These are phyloP conservation scores for Endoconidiophora polonica DNA, from an alignment of 2,329 filamentous ascomycete species.

Conservation along the genomic window DNA sequence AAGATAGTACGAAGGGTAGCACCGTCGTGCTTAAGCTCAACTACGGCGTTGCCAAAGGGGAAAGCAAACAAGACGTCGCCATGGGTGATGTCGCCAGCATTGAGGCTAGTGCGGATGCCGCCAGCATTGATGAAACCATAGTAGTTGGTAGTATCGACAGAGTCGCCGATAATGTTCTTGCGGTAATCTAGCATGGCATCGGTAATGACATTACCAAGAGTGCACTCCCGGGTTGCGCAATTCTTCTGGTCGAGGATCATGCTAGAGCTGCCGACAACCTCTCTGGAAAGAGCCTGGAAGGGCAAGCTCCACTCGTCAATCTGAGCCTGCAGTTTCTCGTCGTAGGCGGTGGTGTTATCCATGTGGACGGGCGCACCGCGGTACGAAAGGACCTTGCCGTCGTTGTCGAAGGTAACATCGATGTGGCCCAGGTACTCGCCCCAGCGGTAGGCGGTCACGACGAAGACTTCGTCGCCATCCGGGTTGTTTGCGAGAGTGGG, in stretches of 20 bases:
- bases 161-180: slow-evolving; percentile 27
- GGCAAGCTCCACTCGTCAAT: slow-evolving; percentile 41
- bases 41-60: slow-evolving; percentile 48
- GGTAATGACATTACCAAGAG: slow-evolving; percentile 36
- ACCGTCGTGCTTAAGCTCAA: slow-evolving; percentile 37
- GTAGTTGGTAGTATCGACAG: slow-evolving; percentile 23
- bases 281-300: slow-evolving; percentile 41
- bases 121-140: slow-evolving; percentile 49
- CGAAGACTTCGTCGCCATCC: slow-evolving; percentile 49
- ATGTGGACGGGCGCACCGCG: slow-evolving; percentile 47
- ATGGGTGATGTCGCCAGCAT: slow-evolving; percentile 42
- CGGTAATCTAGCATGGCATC: slow-evolving; percentile 47
- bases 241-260: slow-evolving; percentile 41
- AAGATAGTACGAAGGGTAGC: slow-evolving; percentile 38
- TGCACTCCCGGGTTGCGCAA: slow-evolving; percentile 42
- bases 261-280: slow-evolving; percentile 38
- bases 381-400: slow-evolving; percentile 45
- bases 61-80: slow-evolving; percentile 48
- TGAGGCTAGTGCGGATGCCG: slow-evolving; percentile 47
- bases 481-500: slow-evolving; percentile 45
- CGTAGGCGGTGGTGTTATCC: slow-evolving; percentile 42
- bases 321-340: slow-evolving; percentile 38
- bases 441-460: slow-evolving; percentile 52
- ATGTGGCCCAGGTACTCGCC: slow-evolving; percentile 53
- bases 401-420: slow-evolving; percentile 43